Conservation (phyloP, 1,139 yeast species). For the Debaryomycetaceae sp. region DNA sequence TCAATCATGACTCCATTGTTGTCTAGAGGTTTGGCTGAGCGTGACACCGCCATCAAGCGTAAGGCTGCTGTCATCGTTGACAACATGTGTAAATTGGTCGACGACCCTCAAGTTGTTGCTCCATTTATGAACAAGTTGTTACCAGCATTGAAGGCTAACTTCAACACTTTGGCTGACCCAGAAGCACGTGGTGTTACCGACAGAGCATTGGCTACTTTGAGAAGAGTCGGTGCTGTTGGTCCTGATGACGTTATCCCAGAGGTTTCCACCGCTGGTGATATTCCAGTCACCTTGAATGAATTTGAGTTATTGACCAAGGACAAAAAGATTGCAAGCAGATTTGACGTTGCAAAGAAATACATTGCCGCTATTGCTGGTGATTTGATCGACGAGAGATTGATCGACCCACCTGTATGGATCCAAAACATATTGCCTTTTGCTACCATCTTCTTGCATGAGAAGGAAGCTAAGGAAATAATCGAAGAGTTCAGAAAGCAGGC, state of each 20-base stretch:
- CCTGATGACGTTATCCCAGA: slow-evolving; percentile 89
- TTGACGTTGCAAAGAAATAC: slow-evolving; percentile 71
- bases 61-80: slow-evolving; percentile 99
- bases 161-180: slow-evolving; percentile 97
- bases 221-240: slow-evolving; percentile 97
- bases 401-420: slow-evolving; percentile 90
- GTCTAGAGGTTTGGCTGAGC: slow-evolving; percentile 99
- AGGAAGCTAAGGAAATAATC: slow-evolving; percentile 83
- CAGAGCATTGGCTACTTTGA: slow-evolving; percentile 95
- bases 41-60: slow-evolving; percentile 99
- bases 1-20: slow-evolving; percentile 99
- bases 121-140: slow-evolving; percentile 94
- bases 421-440: slow-evolving; percentile 87
- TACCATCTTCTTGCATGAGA: slow-evolving; percentile 92
- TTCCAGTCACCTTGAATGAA: slow-evolving; percentile 78
- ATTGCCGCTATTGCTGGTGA: slow-evolving; percentile 98
- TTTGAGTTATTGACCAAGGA: slow-evolving; percentile 68
- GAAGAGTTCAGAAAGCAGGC: slow-evolving; percentile 96
- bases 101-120: slow-evolving; percentile 99
- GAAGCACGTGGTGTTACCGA: slow-evolving; percentile 98
- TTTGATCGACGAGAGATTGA: slow-evolving; percentile 96
- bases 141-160: slow-evolving; percentile 94
- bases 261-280: slow-evolving; percentile 98
- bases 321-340: slow-evolving; percentile 72
- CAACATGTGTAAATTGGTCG: slow-evolving; percentile 99